phyloP scores from a whole-genome alignment of 1,139 yeast species.

The Saccharomyces hybrid region DNA sequence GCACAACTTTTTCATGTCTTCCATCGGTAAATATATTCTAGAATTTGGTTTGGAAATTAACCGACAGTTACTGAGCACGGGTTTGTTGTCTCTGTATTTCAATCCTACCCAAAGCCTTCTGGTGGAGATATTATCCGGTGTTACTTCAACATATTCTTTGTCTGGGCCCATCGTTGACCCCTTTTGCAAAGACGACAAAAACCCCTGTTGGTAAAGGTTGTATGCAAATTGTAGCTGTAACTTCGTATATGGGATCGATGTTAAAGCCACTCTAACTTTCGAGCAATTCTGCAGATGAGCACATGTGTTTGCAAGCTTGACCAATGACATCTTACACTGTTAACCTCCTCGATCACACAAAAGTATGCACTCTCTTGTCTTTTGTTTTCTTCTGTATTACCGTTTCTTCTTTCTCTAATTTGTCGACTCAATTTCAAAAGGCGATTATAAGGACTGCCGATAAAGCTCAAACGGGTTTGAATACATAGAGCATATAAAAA shows the following conservation, averaged over 20 bases:
- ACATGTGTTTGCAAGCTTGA: conserved; percentile 74
- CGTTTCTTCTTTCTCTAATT: background rate
- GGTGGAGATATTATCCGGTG: conserved; percentile 79
- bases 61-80: conserved; percentile 66
- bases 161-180: conserved; percentile 95
- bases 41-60: conserved; percentile 83
- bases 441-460: background rate
- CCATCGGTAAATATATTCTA: conserved; percentile 52
- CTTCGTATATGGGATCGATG: conserved; percentile 79
- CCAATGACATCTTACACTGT: conserved; percentile 60
- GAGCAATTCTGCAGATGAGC: conserved; percentile 87
- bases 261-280: conserved; percentile 62
- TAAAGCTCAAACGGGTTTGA: background rate
- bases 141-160: conserved; percentile 59
- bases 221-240: conserved; percentile 76
- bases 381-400: background rate
- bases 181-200: conserved; percentile 71
- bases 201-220: conserved; percentile 85
- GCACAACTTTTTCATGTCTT: conserved; percentile 66
- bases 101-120: conserved; percentile 88
- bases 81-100: conserved; percentile 73
- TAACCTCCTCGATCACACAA: background rate
- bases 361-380: background rate
- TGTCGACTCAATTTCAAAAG: background rate
- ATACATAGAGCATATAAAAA: background rate